These are phyloP conservation scores for Suillus placidus DNA, from an alignment of 768 basidiomycete species.

Conservation along the genomic window DNA sequence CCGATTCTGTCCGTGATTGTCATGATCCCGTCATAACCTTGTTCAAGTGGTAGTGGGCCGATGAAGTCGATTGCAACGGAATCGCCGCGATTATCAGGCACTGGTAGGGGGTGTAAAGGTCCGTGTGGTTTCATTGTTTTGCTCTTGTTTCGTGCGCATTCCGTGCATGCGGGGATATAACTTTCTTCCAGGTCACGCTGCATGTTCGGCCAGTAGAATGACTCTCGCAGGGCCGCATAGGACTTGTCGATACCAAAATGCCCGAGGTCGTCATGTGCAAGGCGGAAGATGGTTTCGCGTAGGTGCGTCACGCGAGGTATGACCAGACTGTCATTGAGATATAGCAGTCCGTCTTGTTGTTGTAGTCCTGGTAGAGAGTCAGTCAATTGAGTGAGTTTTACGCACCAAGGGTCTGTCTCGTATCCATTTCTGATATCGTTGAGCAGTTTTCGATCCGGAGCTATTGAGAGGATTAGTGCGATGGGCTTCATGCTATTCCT, in stretches of 20 bases:
- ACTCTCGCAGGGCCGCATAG: background rate
- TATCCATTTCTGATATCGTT: constrained; percentile 9
- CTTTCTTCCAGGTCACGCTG: background rate
- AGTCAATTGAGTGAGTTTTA: background rate
- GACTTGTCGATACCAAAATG: background rate
- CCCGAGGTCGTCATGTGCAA: constrained; percentile 5
- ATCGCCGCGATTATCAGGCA: constrained; percentile 18
- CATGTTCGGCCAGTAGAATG: background rate
- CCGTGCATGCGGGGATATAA: constrained; percentile 27
- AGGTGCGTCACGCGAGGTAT: constrained; percentile 18
- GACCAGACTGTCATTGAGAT: constrained; percentile 30
- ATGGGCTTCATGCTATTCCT: fast-evolving
- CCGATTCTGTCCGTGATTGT: constrained; percentile 16
- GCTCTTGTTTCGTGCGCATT: constrained; percentile 32
- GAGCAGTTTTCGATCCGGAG: background rate
- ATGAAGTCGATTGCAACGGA: constrained; percentile 33
- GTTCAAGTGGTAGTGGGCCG: constrained; percentile 35
- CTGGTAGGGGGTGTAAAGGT: constrained; percentile 22
- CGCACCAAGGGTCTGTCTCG: constrained; percentile 11
- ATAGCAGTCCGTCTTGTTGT: constrained; percentile 20
- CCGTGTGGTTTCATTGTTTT: constrained; percentile 16
- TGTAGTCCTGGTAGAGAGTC: constrained; percentile 20
- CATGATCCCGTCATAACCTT: constrained; percentile 30
- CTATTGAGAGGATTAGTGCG: background rate
- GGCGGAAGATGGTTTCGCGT: constrained; percentile 11